These are phyloP conservation scores for Tritrichomonas musculus DNA, from an alignment of 208 protist species.

Conservation along the genomic window DNA sequence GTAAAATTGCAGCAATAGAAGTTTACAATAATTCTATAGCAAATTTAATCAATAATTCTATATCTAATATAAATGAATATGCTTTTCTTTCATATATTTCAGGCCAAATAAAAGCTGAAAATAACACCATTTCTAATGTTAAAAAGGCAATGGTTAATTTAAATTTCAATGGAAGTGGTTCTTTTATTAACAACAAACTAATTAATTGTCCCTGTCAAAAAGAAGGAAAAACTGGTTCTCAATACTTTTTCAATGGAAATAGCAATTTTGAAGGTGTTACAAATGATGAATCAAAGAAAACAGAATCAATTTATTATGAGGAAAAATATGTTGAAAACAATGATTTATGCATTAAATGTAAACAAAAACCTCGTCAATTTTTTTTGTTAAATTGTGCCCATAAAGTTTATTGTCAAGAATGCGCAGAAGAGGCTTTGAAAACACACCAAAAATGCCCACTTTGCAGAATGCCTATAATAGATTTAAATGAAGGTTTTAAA, in stretches of 20 bases:
- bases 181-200: not conserved
- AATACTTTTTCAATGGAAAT: not conserved
- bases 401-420: not conserved
- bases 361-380: not conserved
- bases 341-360: not conserved
- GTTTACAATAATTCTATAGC: not conserved
- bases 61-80: not conserved
- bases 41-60: not conserved
- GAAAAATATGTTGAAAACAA: too few species aligned
- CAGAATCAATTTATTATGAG: not conserved
- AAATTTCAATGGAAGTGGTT: not conserved
- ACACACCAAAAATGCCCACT: not conserved
- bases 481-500: not conserved
- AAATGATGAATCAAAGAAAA: not conserved
- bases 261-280: not conserved
- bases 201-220: not conserved
- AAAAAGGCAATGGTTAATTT: not conserved
- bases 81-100: not conserved
- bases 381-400: not conserved
- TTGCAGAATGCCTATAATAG: not conserved
- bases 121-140: not conserved
- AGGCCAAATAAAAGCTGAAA: not conserved
- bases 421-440: not conserved
- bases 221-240: not conserved
- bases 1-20: not conserved